These are phyloP conservation scores for Brassica balearica DNA, from an alignment of 441 rosid genomes.

Conservation along the genomic window DNA sequence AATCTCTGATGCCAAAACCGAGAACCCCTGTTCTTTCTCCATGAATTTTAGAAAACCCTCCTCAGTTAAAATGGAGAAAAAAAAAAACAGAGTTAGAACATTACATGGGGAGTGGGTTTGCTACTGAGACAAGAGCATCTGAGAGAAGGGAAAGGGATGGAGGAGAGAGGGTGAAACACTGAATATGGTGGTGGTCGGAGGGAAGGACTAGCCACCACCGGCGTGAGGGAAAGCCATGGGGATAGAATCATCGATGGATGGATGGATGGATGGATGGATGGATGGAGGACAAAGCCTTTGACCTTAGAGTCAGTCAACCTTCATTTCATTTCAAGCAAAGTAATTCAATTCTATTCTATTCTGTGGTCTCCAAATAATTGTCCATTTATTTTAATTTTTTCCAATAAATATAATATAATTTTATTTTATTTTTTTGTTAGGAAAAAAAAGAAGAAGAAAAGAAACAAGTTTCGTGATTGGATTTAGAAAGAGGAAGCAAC, in stretches of 20 bases:
- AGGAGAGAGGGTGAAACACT: not conserved
- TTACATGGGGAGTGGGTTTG: not conserved
- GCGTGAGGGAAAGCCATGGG: not conserved
- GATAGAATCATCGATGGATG: not conserved
- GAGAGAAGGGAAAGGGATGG: not conserved
- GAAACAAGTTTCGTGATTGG: not conserved
- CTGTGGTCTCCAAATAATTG: conserved; percentile 26
- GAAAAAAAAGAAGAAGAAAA: not conserved
- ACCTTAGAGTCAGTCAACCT: not conserved
- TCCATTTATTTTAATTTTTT: not conserved
- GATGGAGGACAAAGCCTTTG: not conserved
- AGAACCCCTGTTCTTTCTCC: conserved; percentile 49
- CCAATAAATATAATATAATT: not conserved
- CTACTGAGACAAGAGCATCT: not conserved
- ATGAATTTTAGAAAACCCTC: not conserved
- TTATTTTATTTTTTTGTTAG: not conserved
- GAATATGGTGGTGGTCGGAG: not conserved
- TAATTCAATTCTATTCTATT: not conserved
- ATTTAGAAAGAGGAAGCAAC: not conserved
- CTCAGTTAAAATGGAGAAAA: not conserved
- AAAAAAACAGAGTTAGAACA: not conserved
- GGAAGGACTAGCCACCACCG: not conserved
- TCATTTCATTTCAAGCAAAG: too few species aligned
- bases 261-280: not conserved
- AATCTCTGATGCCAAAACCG: conserved; percentile 57